phyloP scores from a whole-genome alignment of 1,139 yeast genomes.

The Magnusiomyces sp. region DNA sequence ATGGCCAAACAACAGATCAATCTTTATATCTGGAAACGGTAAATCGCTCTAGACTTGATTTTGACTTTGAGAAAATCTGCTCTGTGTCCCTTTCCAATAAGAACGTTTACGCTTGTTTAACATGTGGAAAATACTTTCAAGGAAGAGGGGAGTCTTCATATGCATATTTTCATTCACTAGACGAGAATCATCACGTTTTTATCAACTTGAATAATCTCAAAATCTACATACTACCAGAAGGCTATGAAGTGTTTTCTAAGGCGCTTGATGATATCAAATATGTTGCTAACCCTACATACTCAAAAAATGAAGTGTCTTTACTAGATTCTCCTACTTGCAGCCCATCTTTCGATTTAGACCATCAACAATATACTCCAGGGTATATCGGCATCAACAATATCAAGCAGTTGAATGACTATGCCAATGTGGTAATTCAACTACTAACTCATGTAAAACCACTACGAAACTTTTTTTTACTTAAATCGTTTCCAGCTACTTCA shows the following conservation, averaged over 20 bases:
- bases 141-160: conserved; percentile 58
- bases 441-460: conserved; percentile 47
- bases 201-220: conserved; percentile 44
- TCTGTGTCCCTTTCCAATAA: conserved; percentile 50
- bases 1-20: conserved; percentile 1
- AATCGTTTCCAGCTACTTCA: conserved; percentile 13
- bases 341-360: conserved; percentile 36
- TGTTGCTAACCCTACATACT: conserved; percentile 47
- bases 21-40: conserved; percentile 45
- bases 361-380: conserved; percentile 48
- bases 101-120: conserved; percentile 63
- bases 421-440: conserved; percentile 50
- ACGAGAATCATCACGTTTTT: conserved; percentile 54
- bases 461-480: conserved; percentile 43
- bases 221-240: conserved; percentile 56
- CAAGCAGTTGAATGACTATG: conserved; percentile 39
- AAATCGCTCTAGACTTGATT: conserved; percentile 49
- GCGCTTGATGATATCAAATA: conserved; percentile 45
- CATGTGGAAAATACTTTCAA: conserved; percentile 66
- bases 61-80: conserved; percentile 64
- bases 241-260: conserved; percentile 36
- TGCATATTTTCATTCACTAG: conserved; percentile 60
- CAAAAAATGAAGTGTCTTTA: conserved; percentile 32
- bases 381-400: conserved; percentile 56
- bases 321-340: conserved; percentile 18